Evolutionary conservation across 768 basidiomycete genomes (phyloP).

Genomic region (Phlebiopsis gigantea): DNA sequence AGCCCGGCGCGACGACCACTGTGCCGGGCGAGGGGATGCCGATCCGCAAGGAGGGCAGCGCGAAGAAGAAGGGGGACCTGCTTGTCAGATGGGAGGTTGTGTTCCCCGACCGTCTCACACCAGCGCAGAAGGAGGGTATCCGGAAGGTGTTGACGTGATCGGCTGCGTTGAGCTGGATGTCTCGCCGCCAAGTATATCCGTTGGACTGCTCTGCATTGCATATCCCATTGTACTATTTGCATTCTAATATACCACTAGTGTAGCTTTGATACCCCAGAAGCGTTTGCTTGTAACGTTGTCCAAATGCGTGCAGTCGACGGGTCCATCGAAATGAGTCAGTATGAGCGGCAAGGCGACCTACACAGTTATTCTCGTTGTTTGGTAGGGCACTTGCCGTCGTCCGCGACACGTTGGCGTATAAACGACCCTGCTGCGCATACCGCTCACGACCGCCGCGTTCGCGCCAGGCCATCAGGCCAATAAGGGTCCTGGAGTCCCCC

Average conservation of each 20-base stretch:
- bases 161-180: not conserved
- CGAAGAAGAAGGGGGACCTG: slow-evolving; percentile 77
- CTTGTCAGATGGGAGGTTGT: slow-evolving; percentile 77
- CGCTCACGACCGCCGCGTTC: too few species aligned
- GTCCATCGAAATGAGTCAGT: too few species aligned
- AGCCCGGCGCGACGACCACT: slow-evolving; percentile 69
- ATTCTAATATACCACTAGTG: slow-evolving; percentile 14
- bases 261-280: slow-evolving; percentile 12
- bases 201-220: slow-evolving; percentile 7
- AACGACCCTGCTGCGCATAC: too few species aligned
- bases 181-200: slow-evolving; percentile 7
- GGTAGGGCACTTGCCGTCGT: too few species aligned
- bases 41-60: slow-evolving; percentile 69
- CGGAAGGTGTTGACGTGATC: slow-evolving; percentile 49
- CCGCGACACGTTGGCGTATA: too few species aligned
- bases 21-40: slow-evolving; percentile 87
- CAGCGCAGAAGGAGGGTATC: slow-evolving; percentile 75
- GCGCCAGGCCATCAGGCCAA: too few species aligned
- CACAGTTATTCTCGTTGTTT: too few species aligned
- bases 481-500: too few species aligned
- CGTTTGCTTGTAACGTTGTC: too few species aligned
- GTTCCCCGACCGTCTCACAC: slow-evolving; percentile 75
- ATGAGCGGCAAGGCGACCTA: too few species aligned
- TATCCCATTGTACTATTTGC: slow-evolving; percentile 10
- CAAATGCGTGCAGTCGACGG: too few species aligned